Evolutionary conservation across 306 rosid genomes (phyloP).

Genomic region (Pyrus pyrifolia): DNA sequence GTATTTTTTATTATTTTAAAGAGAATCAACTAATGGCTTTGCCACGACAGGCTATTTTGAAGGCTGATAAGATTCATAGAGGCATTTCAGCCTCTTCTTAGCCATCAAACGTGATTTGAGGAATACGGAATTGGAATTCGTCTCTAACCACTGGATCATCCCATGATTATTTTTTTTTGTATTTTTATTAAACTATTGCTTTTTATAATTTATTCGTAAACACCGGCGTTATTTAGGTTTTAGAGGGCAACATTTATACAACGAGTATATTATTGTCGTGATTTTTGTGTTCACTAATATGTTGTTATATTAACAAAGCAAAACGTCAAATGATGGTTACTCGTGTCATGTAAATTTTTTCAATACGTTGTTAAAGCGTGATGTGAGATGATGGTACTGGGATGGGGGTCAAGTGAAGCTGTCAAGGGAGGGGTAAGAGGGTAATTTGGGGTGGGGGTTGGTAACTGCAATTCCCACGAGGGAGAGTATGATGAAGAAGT

Average conservation of each 20-base stretch:
- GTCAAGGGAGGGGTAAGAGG: neutral
- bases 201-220: too few species aligned
- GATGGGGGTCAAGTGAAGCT: neutral
- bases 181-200: too few species aligned
- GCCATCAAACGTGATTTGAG: fast-evolving
- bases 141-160: too few species aligned
- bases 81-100: fast-evolving
- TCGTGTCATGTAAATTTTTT: too few species aligned
- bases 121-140: too few species aligned
- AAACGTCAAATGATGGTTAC: too few species aligned
- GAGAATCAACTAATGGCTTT: fast-evolving
- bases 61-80: fast-evolving
- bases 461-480: neutral
- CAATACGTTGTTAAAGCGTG: neutral
- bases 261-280: neutral
- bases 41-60: too few species aligned
- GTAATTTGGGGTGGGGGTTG: neutral
- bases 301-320: too few species aligned
- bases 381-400: neutral
- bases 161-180: fast-evolving
- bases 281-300: too few species aligned
- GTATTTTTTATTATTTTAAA: neutral
- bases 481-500: slow-evolving; percentile 8
- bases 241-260: too few species aligned
- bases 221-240: too few species aligned